Evolutionary conservation across 108 stramenopile genomes (phyloP), one percentile per base, ranked within the genome.

Genomic region (Pseudonitzschia delicatissima): DNA sequence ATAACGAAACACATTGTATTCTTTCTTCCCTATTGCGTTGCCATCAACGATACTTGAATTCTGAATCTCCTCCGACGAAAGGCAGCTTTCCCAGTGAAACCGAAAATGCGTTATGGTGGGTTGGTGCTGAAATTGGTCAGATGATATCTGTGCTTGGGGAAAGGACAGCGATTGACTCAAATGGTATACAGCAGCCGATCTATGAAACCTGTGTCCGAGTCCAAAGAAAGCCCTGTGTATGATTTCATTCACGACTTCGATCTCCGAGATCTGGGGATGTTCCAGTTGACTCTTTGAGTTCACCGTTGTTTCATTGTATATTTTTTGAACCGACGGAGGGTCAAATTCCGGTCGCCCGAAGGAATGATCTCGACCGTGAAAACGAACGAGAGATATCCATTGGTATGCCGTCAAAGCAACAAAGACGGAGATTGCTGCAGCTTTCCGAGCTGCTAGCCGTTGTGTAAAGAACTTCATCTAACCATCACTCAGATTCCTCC

Each of bases 151-250:
- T 17, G 47, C 17, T 17, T 2, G 20, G 21, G 47, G 47, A 3
- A 7, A 35, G 5, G 53, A 55, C 9, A 37, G 27, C 40, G 60
- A 25, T 34, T 74, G 67, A 9, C 68, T 70, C n/a, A 82, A 57
- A 62, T 82, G 77, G 39, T 67, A 75, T 3, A 74, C 73, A 13
- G 77, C 68, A 12, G 77, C 57, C 6, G 76, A 47, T 36, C 77
- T 69, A 53, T 73, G 62, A 9, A 82, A 49, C 5, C 82, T 73
- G 71, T 82, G 82, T 33, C 82, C 82, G 28, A 82, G 62, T 17
- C 82, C 82, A 76, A 77, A 85, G 18, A 62, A 55, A 11, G 66
- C 74, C 20, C 71, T 44, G 64, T 77, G 76, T 37, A 77, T 65
- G 34, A 77, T n/a, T 44, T 49, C 45, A 47, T 50, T 71, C 20